A percentile compares a stretch with the other conserved stretches of the same genome.
These are phyloP conservation scores for Elaphomyces granulatus DNA, from an alignment of 495 filamentous ascomycete genomes.

Conservation along the genomic window DNA sequence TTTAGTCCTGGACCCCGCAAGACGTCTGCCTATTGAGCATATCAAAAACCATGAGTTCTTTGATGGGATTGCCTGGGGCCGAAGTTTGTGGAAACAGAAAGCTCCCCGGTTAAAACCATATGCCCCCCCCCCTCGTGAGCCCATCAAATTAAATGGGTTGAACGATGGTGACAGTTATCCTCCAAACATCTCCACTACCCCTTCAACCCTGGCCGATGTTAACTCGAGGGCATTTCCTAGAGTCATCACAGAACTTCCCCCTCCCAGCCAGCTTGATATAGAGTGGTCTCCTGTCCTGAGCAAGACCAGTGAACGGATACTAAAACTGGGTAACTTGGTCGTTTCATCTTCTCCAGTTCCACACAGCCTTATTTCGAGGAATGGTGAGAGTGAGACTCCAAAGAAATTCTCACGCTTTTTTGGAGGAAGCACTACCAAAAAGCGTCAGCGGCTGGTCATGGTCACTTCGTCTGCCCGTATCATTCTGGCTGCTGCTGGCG, in stretches of 20 bases:
- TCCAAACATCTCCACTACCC: slow-evolving; percentile 35
- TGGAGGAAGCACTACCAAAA: slow-evolving; percentile 77
- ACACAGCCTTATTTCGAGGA: slow-evolving; percentile 51
- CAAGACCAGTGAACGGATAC: slow-evolving; percentile 77
- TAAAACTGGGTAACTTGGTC: slow-evolving; percentile 83
- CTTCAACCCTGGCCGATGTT: slow-evolving; percentile 26
- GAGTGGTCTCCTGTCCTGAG: slow-evolving; percentile 98
- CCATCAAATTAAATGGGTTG: slow-evolving; percentile 67
- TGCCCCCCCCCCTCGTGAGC: slow-evolving; percentile 61
- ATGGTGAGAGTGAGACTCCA: slow-evolving; percentile 46
- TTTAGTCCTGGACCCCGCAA: slow-evolving; percentile 77
- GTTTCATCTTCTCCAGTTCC: slow-evolving; percentile 61
- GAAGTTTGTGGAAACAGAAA: slow-evolving; percentile 77
- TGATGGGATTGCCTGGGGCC: slow-evolving; percentile 75
- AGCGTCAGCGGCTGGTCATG: slow-evolving; percentile 86
- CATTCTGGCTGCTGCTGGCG: slow-evolving; percentile 80
- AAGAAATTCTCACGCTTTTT: slow-evolving; percentile 90
- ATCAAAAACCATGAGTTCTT: slow-evolving; percentile 98
- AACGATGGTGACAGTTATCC: slow-evolving; percentile 28
- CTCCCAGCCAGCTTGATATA: slow-evolving; percentile 92
- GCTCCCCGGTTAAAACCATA: slow-evolving; percentile 83
- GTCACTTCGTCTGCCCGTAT: slow-evolving; percentile 82
- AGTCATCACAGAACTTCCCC: slow-evolving; percentile 88
- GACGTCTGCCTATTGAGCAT: slow-evolving; percentile 83
- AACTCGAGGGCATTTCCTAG: slow-evolving; percentile 50